phyloP scores from a whole-genome alignment of 1,139 yeast species.

The Candida freyschussii region DNA sequence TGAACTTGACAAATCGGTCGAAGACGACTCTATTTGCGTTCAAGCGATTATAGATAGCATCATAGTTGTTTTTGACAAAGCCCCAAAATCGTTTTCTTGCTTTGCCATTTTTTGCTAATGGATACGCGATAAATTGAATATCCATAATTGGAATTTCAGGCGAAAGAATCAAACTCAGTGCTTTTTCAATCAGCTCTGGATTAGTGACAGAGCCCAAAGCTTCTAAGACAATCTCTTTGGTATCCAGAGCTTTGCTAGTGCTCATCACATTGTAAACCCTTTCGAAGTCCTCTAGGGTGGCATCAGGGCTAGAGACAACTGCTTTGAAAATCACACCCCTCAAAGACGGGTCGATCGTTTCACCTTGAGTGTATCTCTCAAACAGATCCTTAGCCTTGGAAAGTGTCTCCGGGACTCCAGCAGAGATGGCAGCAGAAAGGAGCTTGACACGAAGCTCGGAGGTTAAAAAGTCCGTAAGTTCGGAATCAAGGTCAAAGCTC shows the following conservation, averaged over 20 bases:
- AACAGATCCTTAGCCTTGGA: constrained; percentile 42
- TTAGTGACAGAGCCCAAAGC: constrained; percentile 57
- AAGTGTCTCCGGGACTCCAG: constrained; percentile 46
- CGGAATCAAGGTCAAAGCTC: constrained; percentile 34
- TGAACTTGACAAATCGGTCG: constrained; percentile 56
- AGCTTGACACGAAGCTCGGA: constrained; percentile 49
- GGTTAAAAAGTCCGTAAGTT: constrained; percentile 40
- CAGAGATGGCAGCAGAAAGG: constrained; percentile 47
- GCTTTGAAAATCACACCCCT: constrained; percentile 51
- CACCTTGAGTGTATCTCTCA: constrained; percentile 25
- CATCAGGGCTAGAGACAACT: constrained; percentile 35
- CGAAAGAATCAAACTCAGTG: constrained; percentile 24
- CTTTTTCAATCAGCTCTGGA: constrained; percentile 28
- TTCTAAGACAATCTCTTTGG: constrained; percentile 58
- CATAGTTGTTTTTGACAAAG: constrained; percentile 52
- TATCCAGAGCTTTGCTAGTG: constrained; percentile 48
- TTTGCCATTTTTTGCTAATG: constrained; percentile 46
- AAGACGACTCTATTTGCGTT: constrained; percentile 56
- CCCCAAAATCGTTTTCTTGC: constrained; percentile 52
- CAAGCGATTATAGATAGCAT: constrained; percentile 40
- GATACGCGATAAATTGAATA: constrained; percentile 45
- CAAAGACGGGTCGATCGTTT: constrained; percentile 51
- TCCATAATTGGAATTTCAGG: constrained; percentile 63
- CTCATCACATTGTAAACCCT: constrained; percentile 45
- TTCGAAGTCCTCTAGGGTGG: constrained; percentile 43